Evolutionary conservation across 306 rosid genomes (phyloP), one percentile per base, ranked within the genome.

Genomic region (Ormosia semicastrata): DNA sequence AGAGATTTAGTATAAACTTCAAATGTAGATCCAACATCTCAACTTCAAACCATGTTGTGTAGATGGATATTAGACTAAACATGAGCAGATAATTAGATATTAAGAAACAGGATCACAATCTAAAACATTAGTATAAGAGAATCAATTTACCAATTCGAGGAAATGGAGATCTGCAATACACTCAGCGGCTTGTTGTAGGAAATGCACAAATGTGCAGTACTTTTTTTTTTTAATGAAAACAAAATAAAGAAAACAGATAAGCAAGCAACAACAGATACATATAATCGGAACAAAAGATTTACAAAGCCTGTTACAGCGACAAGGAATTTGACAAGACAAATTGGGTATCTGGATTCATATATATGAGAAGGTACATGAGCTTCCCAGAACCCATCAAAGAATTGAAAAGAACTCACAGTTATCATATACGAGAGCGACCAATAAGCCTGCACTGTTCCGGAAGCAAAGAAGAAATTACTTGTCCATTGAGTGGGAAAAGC

Each of bases 361-460:
- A 46, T 66, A 54, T 63, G 49, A 71, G 82, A 73, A 78, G 75
- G 82, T 59, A 84, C 78, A 79, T 49, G 62, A 76, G 73, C 84
- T 72, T 78, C 72, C 88, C 79, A 78, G 85, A 85, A 82, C 88
- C 85, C 88, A 60, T 79, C 66, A 85, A 82, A 85, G 86, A 88
- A 89, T 83, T 76, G 57, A 67, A 85, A 78, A 84, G 71, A 79
- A 79, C 81, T 52, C 85, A 63, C 39, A 57, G 75, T 79, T 83
- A 77, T 93, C 92, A 88, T 87, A 78, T 77, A 30, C 86, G 90
- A 80, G 88, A 86, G 60, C 91, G 97, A 85, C 99, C 99, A 73
- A 95, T 93, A 63, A 95, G 97, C 81, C 99, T 92, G 92, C 99
- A 95, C 67, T 95, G 99, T 85, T 95, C 99, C 2, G 99, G 99